These are phyloP conservation scores for Radiomyces spectabilis DNA, from an alignment of 192 early-diverging fungal species.

Conservation along the genomic window DNA sequence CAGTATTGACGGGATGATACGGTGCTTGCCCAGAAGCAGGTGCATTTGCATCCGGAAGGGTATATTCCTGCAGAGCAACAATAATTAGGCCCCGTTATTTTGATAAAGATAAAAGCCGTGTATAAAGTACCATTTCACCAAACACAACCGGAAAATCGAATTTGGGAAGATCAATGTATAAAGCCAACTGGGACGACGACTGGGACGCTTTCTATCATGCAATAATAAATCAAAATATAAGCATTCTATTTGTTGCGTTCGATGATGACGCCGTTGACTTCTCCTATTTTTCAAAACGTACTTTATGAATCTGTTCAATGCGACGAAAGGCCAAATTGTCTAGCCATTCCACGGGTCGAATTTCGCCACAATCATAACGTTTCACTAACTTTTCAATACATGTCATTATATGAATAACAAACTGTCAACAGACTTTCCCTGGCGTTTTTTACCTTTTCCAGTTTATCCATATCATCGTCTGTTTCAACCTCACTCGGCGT, in stretches of 20 bases:
- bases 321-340: conserved; percentile 85
- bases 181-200: conserved; percentile 54
- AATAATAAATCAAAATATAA: conserved; percentile 3
- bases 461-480: conserved; percentile 69
- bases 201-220: conserved; percentile 38
- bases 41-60: conserved; percentile 20
- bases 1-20: background rate
- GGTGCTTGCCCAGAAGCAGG: conserved; percentile 1
- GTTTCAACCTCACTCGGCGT: conserved; percentile 48
- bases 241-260: background rate
- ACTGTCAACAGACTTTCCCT: background rate
- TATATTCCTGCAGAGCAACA: conserved; percentile 46
- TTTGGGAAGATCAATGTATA: conserved; percentile 87
- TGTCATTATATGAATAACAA: conserved; percentile 49
- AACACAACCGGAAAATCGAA: conserved; percentile 97
- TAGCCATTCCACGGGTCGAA: conserved; percentile 84
- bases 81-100: no score
- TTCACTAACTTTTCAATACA: conserved; percentile 81
- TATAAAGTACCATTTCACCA: conserved; percentile 74
- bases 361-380: conserved; percentile 83
- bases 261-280: background rate
- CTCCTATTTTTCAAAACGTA: conserved; percentile 12
- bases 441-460: conserved; percentile 61
- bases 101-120: no score
- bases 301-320: conserved; percentile 77